Evolutionary conservation across 2,329 filamentous ascomycete species (phyloP).

Genomic region (Colletotrichum sp.): DNA sequence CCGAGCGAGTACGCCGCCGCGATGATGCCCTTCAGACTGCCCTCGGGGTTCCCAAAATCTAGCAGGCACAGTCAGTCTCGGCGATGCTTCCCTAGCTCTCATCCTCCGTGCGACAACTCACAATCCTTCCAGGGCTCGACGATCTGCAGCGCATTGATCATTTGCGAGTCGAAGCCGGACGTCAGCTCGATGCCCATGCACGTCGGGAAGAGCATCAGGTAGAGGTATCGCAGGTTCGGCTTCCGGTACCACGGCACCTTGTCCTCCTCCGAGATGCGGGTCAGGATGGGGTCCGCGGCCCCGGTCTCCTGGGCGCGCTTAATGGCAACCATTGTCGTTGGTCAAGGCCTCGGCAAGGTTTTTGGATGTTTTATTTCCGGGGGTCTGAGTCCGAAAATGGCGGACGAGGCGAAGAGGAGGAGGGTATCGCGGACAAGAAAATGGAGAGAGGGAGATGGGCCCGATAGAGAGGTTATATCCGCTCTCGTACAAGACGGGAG

Average conservation of each 20-base stretch:
- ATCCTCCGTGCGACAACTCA: constrained; percentile 24
- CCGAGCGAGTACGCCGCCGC: constrained; percentile 65
- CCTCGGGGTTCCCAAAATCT: constrained; percentile 51
- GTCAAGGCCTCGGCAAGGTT: not conserved
- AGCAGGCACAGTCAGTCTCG: constrained; percentile 10
- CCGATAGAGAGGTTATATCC: not conserved
- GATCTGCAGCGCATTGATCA: constrained; percentile 50
- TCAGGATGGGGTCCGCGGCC: constrained; percentile 33
- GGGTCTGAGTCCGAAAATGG: not conserved
- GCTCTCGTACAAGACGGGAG: not conserved
- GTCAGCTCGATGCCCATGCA: constrained; percentile 66
- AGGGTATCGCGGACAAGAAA: not conserved
- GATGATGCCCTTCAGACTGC: constrained; percentile 57
- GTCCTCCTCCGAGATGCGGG: constrained; percentile 38
- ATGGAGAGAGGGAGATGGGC: not conserved
- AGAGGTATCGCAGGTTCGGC: constrained; percentile 61
- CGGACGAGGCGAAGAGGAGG: not conserved
- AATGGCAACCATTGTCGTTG: constrained; percentile 11
- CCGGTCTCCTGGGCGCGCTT: constrained; percentile 17
- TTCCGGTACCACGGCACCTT: constrained; percentile 61
- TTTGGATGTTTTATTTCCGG: not conserved
- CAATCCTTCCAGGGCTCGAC: constrained; percentile 39
- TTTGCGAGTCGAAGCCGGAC: constrained; percentile 50
- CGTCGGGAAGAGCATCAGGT: constrained; percentile 62
- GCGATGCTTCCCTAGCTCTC: not conserved